Conservation (phyloP, 1,139 yeast species). For the Pichia sp. region DNA sequence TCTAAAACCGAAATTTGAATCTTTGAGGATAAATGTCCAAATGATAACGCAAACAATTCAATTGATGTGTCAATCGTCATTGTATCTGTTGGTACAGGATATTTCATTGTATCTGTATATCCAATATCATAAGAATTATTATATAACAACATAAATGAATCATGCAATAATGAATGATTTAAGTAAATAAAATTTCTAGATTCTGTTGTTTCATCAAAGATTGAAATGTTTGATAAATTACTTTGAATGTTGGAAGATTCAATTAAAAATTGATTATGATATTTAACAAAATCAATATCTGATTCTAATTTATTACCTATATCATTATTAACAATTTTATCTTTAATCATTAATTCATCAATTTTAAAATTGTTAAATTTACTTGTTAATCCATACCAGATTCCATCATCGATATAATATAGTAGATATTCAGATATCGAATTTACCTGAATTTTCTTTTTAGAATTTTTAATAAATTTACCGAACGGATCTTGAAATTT, state of each 20-base stretch:
- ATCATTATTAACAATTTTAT: slow-evolving; percentile 4
- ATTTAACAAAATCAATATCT: slow-evolving; percentile 18
- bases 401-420: slow-evolving; percentile 33
- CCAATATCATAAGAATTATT: slow-evolving; percentile 22
- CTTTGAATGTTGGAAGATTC: slow-evolving; percentile 27
- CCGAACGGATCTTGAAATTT: slow-evolving; percentile 9
- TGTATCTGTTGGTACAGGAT: slow-evolving; percentile 33
- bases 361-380: slow-evolving; percentile 32
- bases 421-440: slow-evolving; percentile 20
- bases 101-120: slow-evolving; percentile 25
- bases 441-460: slow-evolving; percentile 9
- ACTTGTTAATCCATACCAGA: slow-evolving; percentile 40
- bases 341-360: slow-evolving; percentile 32
- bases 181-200: slow-evolving; percentile 31
- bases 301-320: slow-evolving; percentile 3
- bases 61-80: slow-evolving; percentile 72
- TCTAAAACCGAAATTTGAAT: slow-evolving; percentile 84
- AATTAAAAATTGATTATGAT: slow-evolving; percentile 18
- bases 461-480: slow-evolving; percentile 7
- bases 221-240: slow-evolving; percentile 28
- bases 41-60: slow-evolving; percentile 63
- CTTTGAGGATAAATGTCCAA: slow-evolving; percentile 69
- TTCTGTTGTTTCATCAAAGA: slow-evolving; percentile 33
- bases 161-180: slow-evolving; percentile 35
- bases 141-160: slow-evolving; percentile 30